These are phyloP conservation scores for Periconia sp. DNA, from an alignment of 2,329 filamentous ascomycete genomes.

Conservation along the genomic window DNA sequence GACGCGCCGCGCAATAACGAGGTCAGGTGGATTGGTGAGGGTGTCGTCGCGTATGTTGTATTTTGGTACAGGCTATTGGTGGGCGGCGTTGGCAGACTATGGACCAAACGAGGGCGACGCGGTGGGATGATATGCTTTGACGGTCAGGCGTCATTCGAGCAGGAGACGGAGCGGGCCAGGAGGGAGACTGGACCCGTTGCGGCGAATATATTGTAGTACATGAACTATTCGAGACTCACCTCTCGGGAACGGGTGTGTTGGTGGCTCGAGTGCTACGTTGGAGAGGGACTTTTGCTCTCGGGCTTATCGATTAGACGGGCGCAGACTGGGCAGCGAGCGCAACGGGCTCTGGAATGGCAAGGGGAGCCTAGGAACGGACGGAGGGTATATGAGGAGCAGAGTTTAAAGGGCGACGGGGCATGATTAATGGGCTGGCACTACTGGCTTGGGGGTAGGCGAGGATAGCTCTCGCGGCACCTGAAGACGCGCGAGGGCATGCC, in stretches of 20 bases:
- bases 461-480: no score
- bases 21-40: constrained; percentile 21
- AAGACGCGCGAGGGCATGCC: no score
- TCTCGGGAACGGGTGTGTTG: constrained; percentile 29
- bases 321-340: constrained; percentile 1
- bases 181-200: constrained; percentile 26
- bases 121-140: constrained; percentile 19
- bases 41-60: constrained; percentile 20
- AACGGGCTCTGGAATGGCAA: constrained; percentile 1
- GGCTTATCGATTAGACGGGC: constrained; percentile 33
- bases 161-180: constrained; percentile 16
- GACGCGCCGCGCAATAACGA: constrained; percentile 20
- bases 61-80: no score
- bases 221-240: constrained; percentile 20
- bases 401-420: constrained; percentile 22
- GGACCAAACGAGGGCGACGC: no score
- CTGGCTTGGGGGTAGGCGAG: constrained; percentile 32
- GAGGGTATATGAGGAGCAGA: constrained; percentile 12
- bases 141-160: constrained; percentile 25
- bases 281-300: constrained; percentile 2
- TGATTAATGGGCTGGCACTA: no score
- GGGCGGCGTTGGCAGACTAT: no score
- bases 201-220: constrained; percentile 19
- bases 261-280: constrained; percentile 20
- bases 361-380: constrained; percentile 1